Evolutionary conservation across 129 eudicot species (phyloP), one percentile per base, ranked within the genome.

Genomic region (Calendula officinalis): DNA sequence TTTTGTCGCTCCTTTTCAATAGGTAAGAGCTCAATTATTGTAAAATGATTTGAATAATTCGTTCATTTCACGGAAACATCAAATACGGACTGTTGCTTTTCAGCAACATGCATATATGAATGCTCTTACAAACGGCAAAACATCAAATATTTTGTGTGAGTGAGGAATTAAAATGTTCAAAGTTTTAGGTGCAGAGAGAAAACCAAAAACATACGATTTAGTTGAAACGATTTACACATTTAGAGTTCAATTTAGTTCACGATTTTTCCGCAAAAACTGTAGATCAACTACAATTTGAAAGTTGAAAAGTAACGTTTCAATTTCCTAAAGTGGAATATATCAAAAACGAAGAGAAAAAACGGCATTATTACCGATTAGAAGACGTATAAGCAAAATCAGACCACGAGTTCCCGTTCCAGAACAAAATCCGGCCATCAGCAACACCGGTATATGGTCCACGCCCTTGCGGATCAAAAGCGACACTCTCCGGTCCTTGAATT

Each of bases 401-500:
- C 96, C 90, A 91, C 0, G 70, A 61, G 1, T 74, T n/a, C 2
- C 96, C 96, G 36, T 87, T 76, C 98, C 98, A 91, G 66, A 87
- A 78, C 9, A 91, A 12, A 66, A 91, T 30, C 35, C 98, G 84
- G 9, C 98, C 98, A 66, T 91, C 98, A 47, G 98, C 91, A 8
- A 87, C 68, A 14, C 98, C 95, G 8, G 86, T 76, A 51, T 91
- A 87, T 2, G 98, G 98, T 5, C 98, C 96, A 46, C 88, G 86
- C 0, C 98, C 96, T 44, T 44, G 70, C 0, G 84, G 83, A 69
- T 91, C 98, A 64, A 91, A 91, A 0, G 88, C 88, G 57, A 91
- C 45, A 65, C 98, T 91, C 45, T 91, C 96, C 8, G 98, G 98
- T 4, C 98, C 98, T 54, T 91, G 96, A 10, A 91, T 72, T 49